Conservation (phyloP, 352 stramenopile genomes). For the Pythium volutum region DNA sequence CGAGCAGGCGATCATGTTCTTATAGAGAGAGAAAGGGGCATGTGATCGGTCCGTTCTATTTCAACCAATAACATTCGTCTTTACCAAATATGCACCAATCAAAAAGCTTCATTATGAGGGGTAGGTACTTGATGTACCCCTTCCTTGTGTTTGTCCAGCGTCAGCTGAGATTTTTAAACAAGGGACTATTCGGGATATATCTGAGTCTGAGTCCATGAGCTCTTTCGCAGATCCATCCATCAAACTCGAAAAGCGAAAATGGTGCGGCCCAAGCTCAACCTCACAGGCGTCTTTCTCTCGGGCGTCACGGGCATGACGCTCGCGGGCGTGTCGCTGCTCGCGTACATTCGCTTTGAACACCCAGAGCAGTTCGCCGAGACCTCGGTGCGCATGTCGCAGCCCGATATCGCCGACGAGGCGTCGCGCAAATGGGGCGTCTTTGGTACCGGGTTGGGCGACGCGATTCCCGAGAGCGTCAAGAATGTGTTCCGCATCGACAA, state of each 20-base stretch:
- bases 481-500: slow-evolving; percentile 60
- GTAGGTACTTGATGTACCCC: neutral
- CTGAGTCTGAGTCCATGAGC: slow-evolving; percentile 4
- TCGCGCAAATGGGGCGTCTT: slow-evolving; percentile 82
- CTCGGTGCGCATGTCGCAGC: slow-evolving; percentile 71
- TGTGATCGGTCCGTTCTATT: neutral
- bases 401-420: slow-evolving; percentile 67
- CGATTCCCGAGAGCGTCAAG: slow-evolving; percentile 65
- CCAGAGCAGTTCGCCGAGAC: slow-evolving; percentile 82
- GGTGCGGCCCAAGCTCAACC: slow-evolving; percentile 32
- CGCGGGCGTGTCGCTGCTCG: slow-evolving; percentile 74
- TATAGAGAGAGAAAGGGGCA: slow-evolving; percentile 14
- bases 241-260: slow-evolving; percentile 8
- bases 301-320: slow-evolving; percentile 79
- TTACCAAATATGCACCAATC: slow-evolving; percentile 5
- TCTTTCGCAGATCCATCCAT: neutral
- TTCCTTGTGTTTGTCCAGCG: no score
- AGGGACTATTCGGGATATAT: slow-evolving; percentile 19
- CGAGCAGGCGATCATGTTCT: slow-evolving; percentile 21
- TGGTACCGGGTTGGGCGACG: slow-evolving; percentile 71
- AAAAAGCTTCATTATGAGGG: neutral
- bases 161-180: slow-evolving; percentile 1
- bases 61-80: slow-evolving; percentile 3
- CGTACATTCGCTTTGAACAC: slow-evolving; percentile 82
- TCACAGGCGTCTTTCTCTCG: slow-evolving; percentile 63